Evolutionary conservation across 148 eudicot genomes (phyloP).

Genomic region (Pharnaceum exiguum): DNA sequence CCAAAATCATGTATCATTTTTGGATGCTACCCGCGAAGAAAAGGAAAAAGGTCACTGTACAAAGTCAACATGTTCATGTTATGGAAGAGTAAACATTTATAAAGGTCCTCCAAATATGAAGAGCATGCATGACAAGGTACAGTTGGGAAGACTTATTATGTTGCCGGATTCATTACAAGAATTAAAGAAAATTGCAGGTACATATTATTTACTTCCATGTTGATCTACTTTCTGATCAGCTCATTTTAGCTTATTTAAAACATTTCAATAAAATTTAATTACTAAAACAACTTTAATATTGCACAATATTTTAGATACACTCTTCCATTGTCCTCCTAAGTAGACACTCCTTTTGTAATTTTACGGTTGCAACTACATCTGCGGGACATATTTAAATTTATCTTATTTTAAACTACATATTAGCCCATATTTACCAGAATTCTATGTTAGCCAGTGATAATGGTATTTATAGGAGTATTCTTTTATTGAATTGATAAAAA

Average conservation of each 20-base stretch:
- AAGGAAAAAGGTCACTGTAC: not conserved
- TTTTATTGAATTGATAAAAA: not conserved
- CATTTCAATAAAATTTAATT: too few relatives aligned
- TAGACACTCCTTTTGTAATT: too few relatives aligned
- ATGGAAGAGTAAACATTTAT: constrained; percentile 48
- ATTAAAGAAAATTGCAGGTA: constrained; percentile 71
- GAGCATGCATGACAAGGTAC: not conserved
- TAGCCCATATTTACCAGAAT: too few relatives aligned
- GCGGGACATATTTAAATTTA: too few relatives aligned
- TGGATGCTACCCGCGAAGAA: not conserved
- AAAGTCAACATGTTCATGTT: constrained; percentile 6
- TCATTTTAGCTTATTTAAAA: too few relatives aligned
- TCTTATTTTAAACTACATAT: too few relatives aligned
- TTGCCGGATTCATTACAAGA: constrained; percentile 54
- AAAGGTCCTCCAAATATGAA: constrained; percentile 42
- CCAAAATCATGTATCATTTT: too few relatives aligned
- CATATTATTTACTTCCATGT: not conserved
- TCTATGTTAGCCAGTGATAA: too few relatives aligned
- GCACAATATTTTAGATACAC: too few relatives aligned
- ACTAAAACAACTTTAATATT: too few relatives aligned
- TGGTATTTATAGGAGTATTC: not conserved
- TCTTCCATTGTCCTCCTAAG: too few relatives aligned
- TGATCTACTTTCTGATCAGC: not conserved
- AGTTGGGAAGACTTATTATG: constrained; percentile 39
- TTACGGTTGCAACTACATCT: too few relatives aligned